Percentiles rank a stretch among this genome's conserved stretches.
phyloP scores from a whole-genome alignment of 1,284 basidiomycete species.

The Fomitopsis palustris region DNA sequence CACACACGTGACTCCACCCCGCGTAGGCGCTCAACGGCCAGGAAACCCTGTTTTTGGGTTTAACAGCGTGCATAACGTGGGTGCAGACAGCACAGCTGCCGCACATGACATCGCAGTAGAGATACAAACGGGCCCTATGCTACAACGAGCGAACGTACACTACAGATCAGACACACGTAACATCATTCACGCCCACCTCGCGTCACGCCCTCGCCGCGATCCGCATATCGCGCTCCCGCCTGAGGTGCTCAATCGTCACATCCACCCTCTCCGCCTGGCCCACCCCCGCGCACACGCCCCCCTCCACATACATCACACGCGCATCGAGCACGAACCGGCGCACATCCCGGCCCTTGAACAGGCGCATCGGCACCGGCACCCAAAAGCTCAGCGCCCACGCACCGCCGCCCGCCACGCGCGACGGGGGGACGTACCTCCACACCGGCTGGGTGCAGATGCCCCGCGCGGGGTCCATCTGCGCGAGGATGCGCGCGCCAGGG shows the following conservation, averaged over 20 bases:
- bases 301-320: constrained; percentile 9
- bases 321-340: constrained; percentile 14
- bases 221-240: constrained; percentile 3
- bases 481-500: neutral
- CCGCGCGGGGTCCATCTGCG: constrained; percentile 2
- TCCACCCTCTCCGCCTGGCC: neutral
- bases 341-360: constrained; percentile 13
- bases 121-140: neutral
- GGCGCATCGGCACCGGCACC: constrained; percentile 17
- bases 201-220: neutral
- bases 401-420: constrained; percentile 8
- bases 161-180: neutral
- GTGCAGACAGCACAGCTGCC: neutral
- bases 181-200: neutral
- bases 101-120: neutral
- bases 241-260: constrained; percentile 6
- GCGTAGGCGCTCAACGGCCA: too few species aligned
- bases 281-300: constrained; percentile 3
- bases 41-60: too few species aligned
- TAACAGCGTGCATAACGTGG: neutral
- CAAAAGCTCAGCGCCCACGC: constrained; percentile 18
- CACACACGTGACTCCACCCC: too few species aligned
- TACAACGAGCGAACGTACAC: neutral
- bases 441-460: constrained; percentile 13
- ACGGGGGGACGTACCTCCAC: constrained; percentile 7